phyloP scores from a whole-genome alignment of 768 basidiomycete genomes.

The Suillus plorans region DNA sequence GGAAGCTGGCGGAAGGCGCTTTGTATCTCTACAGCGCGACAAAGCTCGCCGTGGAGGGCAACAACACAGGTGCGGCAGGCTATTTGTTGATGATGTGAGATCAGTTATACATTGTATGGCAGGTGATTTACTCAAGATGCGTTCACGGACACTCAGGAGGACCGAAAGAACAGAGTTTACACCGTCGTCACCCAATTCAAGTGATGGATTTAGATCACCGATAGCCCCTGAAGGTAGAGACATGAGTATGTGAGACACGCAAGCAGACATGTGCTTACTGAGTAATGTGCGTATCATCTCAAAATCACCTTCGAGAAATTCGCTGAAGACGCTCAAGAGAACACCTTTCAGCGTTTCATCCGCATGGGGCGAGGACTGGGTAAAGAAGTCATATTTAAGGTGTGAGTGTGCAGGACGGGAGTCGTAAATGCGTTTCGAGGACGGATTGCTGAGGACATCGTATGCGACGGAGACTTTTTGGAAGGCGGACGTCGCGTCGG shows the following conservation, averaged over 20 bases:
- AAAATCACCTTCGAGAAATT: constrained; percentile 85
- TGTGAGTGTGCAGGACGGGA: constrained; percentile 41
- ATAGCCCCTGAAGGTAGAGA: constrained; percentile 53
- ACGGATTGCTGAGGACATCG: constrained; percentile 73
- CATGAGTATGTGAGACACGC: not conserved
- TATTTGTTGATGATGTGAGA: constrained; percentile 26
- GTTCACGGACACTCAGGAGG: constrained; percentile 69
- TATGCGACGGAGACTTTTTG: constrained; percentile 87
- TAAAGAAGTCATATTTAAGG: constrained; percentile 51
- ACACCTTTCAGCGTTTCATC: constrained; percentile 82
- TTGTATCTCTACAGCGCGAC: constrained; percentile 81
- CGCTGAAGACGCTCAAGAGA: constrained; percentile 71
- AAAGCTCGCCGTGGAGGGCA: constrained; percentile 68
- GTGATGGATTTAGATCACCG: constrained; percentile 76
- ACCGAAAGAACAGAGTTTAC: constrained; percentile 74
- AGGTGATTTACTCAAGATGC: constrained; percentile 61
- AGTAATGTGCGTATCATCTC: constrained; percentile 78
- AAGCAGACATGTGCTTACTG: constrained; percentile 43
- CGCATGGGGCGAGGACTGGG: constrained; percentile 53
- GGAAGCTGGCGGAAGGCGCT: constrained; percentile 71
- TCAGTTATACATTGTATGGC: not conserved
- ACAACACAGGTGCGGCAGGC: constrained; percentile 77
- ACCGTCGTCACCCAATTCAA: constrained; percentile 75
- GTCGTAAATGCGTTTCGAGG: constrained; percentile 70
- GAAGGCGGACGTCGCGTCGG: constrained; percentile 79